Base-by-base conservation (phyloP, 257 asterid species). In the Plantago major region DNA sequence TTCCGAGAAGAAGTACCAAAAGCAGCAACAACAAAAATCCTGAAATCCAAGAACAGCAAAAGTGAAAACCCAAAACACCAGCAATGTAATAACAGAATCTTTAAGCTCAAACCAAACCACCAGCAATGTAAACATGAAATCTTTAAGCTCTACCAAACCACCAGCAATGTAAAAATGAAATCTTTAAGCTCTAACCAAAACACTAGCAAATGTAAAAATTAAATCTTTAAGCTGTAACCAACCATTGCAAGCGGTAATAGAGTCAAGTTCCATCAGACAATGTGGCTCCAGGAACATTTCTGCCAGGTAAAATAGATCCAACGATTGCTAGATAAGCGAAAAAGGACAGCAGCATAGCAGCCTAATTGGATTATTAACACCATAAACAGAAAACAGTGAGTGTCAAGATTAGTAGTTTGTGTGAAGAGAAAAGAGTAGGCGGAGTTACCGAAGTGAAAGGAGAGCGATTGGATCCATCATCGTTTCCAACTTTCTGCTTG, bases 251-350 rank as follows among this genome's bases (percentile, higher is more conserved):
- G n/a, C 84, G 87, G 78, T 93, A 89, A 52, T 80, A 79, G 47
- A 87, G 89, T 33, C 92, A 87, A 75, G 90, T 74, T 22, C 92
- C 94, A 46, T 93, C 99, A 0, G 94, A 78, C 46, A 93, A 77
- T 37, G 62, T 66, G 44, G 66, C 97, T 15, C 96, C 97, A 19
- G 89, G 84, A 64, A 87, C 79, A 67, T 67, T 65, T 67, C 58
- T 89, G 54, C 96, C 99, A 0, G 96, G 97, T 9, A 93, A 65
- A 76, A 85, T 30, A 64, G 99, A 84, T 83, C 97, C 97, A 58
- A 75, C 77, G 3, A 84, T 69, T 7, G 91, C 96, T 81, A 87
- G 74, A 62, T 89, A 93, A 54, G 80, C 66, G 55, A 85, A 79
- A 72, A 67, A 89, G 0, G 74, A 68, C 47, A 85, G 72, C 65